These are phyloP conservation scores for Phytophthora pluvialis DNA, from an alignment of 352 stramenopile species.

Conservation along the genomic window DNA sequence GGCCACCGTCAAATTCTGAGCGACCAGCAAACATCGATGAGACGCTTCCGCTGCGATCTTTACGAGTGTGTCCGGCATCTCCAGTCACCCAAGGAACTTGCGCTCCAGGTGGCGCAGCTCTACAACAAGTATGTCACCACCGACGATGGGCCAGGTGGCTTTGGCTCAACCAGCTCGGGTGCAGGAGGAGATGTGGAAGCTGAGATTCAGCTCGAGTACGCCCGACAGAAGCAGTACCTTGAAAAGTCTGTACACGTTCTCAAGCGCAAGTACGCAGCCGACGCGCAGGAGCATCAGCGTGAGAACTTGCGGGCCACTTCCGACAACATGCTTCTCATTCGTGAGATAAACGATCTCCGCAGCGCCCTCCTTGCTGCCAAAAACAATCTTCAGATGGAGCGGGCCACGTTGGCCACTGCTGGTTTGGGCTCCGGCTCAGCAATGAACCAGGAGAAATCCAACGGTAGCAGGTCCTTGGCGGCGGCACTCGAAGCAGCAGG, in stretches of 20 bases:
- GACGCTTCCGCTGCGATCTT: slow-evolving; percentile 87
- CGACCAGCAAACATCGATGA: slow-evolving; percentile 71
- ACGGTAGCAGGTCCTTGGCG: slow-evolving; percentile 24
- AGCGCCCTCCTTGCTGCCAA: slow-evolving; percentile 75
- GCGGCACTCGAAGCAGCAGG: slow-evolving; percentile 30
- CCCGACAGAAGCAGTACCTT: slow-evolving; percentile 92
- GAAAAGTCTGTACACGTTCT: slow-evolving; percentile 92
- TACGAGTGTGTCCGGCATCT: slow-evolving; percentile 80
- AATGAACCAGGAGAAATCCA: slow-evolving; percentile 35
- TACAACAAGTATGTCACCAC: slow-evolving; percentile 78
- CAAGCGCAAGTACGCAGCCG: slow-evolving; percentile 87
- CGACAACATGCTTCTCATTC: slow-evolving; percentile 92
- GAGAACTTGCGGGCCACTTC: slow-evolving; percentile 69
- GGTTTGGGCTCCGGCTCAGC: slow-evolving; percentile 17
- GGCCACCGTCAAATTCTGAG: slow-evolving; percentile 59
- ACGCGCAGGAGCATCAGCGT: slow-evolving; percentile 67
- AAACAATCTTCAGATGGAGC: slow-evolving; percentile 81
- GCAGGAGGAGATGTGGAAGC: slow-evolving; percentile 60
- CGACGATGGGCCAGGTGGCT: slow-evolving; percentile 30
- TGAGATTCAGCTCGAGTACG: slow-evolving; percentile 89
- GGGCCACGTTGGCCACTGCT: slow-evolving; percentile 45
- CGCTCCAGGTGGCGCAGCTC: slow-evolving; percentile 71
- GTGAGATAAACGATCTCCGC: slow-evolving; percentile 94
- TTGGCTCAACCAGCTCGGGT: slow-evolving; percentile 18
- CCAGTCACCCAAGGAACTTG: slow-evolving; percentile 81